Evolutionary conservation across 2,329 filamentous ascomycete genomes (phyloP), one percentile per base, ranked within the genome.

Genomic region (Hypomyces perniciosus): DNA sequence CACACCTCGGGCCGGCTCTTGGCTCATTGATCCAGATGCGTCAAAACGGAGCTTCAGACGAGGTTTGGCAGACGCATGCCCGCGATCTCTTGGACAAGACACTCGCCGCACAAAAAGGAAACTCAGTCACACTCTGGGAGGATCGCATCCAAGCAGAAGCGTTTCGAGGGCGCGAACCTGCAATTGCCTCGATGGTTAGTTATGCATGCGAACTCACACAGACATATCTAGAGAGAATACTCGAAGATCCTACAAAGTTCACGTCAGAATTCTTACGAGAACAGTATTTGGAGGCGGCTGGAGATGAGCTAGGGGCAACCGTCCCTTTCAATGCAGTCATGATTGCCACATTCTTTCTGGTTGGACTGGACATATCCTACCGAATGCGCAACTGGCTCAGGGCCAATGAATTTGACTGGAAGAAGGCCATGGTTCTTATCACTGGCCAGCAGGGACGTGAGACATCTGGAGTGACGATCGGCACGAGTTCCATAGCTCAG

Each of bases 271-370:
- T 30, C n/a, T 9, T 51, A 9, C 42, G 48, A 5, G 42, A 51
- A 20, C 46, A 46, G 27, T 51, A 46, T 10, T 34, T 51, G 12
- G 43, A 51, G 8, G 48, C 42, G 20, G 40, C 48, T 6, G 35
- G 34, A 27, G 34, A 30, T 6, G 42, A 46, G n/a, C 34, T 51
- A n/a, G 37, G 29, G 4, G 42, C 42, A 5, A 29, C 31, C 20
- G 35, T 51, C 8, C 48, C 48, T 10, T 46, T 46, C 27, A 51
- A 51, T 34, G 30, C 30, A 6, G 37, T 51, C 27, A 51, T 51
- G 48, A 46, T 46, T n/a, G 48, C 48, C 5, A 51, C 48, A 13
- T 51, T 51, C 31, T 51, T 51, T 26, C 40, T 51, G 6, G 26
- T 35, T 12, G 48, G 38, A 8, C 27, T 51, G 7, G 48, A 51